phyloP scores from a whole-genome alignment of 805 yeast species.

The Helenozyma baotianmanensis region DNA sequence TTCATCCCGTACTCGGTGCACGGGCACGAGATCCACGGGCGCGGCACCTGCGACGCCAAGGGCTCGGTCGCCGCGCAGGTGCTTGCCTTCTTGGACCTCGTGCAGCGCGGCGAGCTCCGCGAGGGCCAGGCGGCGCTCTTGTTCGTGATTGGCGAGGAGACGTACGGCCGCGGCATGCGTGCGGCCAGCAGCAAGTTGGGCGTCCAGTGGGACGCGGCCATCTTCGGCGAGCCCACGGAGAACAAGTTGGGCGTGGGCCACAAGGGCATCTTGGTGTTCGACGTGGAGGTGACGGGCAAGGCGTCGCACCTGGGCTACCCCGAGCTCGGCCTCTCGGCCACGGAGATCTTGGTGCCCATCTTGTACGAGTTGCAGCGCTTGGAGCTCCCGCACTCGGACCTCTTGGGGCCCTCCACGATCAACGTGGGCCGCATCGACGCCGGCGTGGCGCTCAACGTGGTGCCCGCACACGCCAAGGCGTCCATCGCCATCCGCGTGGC shows the following conservation, averaged over 20 bases:
- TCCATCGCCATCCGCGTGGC: slow-evolving; percentile 51
- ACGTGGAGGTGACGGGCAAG: slow-evolving; percentile 46
- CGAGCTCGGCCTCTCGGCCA: slow-evolving; percentile 60
- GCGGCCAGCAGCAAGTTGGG: slow-evolving; percentile 37
- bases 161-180: slow-evolving; percentile 61
- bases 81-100: slow-evolving; percentile 47
- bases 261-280: slow-evolving; percentile 50
- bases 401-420: slow-evolving; percentile 57
- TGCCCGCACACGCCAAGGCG: slow-evolving; percentile 56
- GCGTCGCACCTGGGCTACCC: slow-evolving; percentile 72
- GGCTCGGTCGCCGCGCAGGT: slow-evolving; percentile 64
- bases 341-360: slow-evolving; percentile 48
- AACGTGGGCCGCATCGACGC: slow-evolving; percentile 56
- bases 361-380: slow-evolving; percentile 41
- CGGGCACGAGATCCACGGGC: slow-evolving; percentile 52
- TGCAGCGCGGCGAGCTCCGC: slow-evolving; percentile 28
- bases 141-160: slow-evolving; percentile 70
- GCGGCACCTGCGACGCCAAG: slow-evolving; percentile 72
- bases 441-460: slow-evolving; percentile 64
- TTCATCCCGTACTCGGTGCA: slow-evolving; percentile 46
- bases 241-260: slow-evolving; percentile 65
- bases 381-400: slow-evolving; percentile 46
- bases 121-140: slow-evolving; percentile 57
- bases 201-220: slow-evolving; percentile 52
- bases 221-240: slow-evolving; percentile 77